Base-by-base conservation (phyloP, 139 green algal genomes). In the Zygnema circumcarinatum region DNA sequence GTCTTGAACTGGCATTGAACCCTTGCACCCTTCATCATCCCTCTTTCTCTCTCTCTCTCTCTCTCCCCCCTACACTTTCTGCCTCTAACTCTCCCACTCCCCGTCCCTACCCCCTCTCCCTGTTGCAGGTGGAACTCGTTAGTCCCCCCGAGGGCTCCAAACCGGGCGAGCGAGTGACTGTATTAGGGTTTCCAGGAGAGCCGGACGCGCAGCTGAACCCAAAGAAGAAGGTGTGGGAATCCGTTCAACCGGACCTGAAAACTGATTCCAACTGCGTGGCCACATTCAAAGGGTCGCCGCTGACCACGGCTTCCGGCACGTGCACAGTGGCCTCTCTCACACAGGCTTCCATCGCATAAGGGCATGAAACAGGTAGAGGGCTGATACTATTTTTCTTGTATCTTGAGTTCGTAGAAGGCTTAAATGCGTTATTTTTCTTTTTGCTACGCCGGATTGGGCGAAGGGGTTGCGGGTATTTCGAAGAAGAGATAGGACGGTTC, bases 131-230 rank as follows among this genome's bases (percentile, higher is more conserved):
- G 29, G 96, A 98, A 91, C 90, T 98, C 67, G 90, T 98, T 20
- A 92, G 94, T 62, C 96, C 96, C 22, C 96, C 96, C 0, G 92
- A 91, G 16, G 95, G 92, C 3, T 90, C 91, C 0, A 80, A 85
- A 0, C 62, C 93, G 1, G 96, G 96, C 3, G 95, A 98, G 69
- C 92, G 92, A 11, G 91, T 99, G 0, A 91, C 38, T 0, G 93
- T 94, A 1, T 91, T 94, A 35, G 95, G 94, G 36, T 98, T 90
- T 85, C 53, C 33, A 0, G 94, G 92, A 1, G 92, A 96, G 75
- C 93, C 96, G 1, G 96, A 98, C 89, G 93, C 94, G 88, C 86
- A 94, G 91, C 92, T 98, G n/a, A 95, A 96, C 80, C 87, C 85
- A 35, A 90, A 90, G 47, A 87, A 90, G 76, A 87, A 90, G 85